A percentile compares a stretch with the other conserved stretches of the same genome.
Evolutionary conservation across 2,329 filamentous ascomycete species (phyloP).

Genomic region (Colletotrichum trifolii): DNA sequence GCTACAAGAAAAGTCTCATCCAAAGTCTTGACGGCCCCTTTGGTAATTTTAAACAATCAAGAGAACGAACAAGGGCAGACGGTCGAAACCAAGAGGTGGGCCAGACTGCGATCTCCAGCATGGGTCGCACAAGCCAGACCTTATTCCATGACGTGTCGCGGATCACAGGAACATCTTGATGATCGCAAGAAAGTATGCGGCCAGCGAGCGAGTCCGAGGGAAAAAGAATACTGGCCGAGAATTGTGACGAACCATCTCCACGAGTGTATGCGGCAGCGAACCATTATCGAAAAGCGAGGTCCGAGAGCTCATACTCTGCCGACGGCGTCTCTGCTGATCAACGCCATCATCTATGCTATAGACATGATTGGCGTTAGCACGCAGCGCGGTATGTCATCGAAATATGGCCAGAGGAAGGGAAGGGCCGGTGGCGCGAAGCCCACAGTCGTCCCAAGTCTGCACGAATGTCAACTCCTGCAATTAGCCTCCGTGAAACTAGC

Average conservation of each 20-base stretch:
- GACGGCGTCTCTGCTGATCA: not conserved
- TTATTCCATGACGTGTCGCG: slow-evolving; percentile 31
- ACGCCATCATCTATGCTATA: slow-evolving; percentile 2
- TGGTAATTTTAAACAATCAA: slow-evolving; percentile 29
- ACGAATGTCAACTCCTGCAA: slow-evolving; percentile 31
- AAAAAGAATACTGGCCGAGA: not conserved
- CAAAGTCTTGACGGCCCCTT: slow-evolving; percentile 22
- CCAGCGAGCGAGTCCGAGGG: slow-evolving; percentile 3
- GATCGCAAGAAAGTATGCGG: slow-evolving; percentile 6
- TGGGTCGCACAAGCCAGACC: slow-evolving; percentile 36
- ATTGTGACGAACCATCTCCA: slow-evolving; percentile 7
- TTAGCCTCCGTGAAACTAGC: slow-evolving; percentile 32
- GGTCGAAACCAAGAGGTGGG: slow-evolving; percentile 20
- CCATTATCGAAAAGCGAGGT: slow-evolving; percentile 4
- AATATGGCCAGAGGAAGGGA: not conserved
- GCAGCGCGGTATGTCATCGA: slow-evolving; percentile 7
- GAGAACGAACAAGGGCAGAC: slow-evolving; percentile 12
- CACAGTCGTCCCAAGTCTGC: slow-evolving; percentile 31
- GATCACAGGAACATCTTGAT: slow-evolving; percentile 16
- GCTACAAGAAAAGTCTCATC: slow-evolving; percentile 32
- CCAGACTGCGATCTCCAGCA: slow-evolving; percentile 27
- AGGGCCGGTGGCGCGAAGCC: slow-evolving; percentile 10
- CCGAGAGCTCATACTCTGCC: not conserved
- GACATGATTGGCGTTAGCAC: not conserved
- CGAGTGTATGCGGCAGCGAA: not conserved